Base-by-base conservation (phyloP, 805 yeast species). In the Grigorovia humatica region DNA sequence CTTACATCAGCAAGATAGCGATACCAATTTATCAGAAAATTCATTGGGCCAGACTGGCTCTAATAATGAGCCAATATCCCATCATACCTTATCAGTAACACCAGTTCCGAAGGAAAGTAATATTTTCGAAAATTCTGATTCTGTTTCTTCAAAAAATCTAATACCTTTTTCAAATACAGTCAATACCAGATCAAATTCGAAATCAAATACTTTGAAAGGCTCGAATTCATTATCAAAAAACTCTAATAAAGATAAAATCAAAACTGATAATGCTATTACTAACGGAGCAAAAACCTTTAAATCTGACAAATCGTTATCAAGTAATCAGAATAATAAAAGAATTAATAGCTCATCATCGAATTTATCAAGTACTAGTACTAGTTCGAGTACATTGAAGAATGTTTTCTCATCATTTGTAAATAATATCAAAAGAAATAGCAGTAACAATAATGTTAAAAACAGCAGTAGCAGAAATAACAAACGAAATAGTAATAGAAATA, bases 331-430 rank as follows among this genome's bases (percentile, higher is more conserved):
- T 13, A 32, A 32, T 13, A 32, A 32, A 32, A 32, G 38, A 13
- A 32, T 32, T 2, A 32, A 32, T 32, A 32, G 38, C 8, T 32
- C 38, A 9, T 32, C 38, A 11, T 32, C 38, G 43, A 15, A 46
- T 35, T 17, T 30, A 9, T 30, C 46, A 11, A 48, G 46, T n/a
- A 40, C 12, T 8, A 43, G 19, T 43, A 42, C 27, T n/a, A 30
- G 40, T 30, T 27, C 40, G 11, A 29, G 13, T n/a, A 46, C 40
- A 17, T 19, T 23, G 53, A 77, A 78, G 53, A 84, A 81, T 7
- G 83, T 80, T 2, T 74, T 84, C 49, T 69, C 82, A 2, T 78
- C 71, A 40, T 70, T 76, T 46, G 48, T 46, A 19, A 46, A 46
- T 30, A 46, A 23, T 19, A 52, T 17, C 44, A 48, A 50, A 38